A percentile compares a stretch with the other conserved stretches of the same genome.
Evolutionary conservation across 2,329 filamentous ascomycete genomes (phyloP).

Genomic region (Hypoxylon sp.): DNA sequence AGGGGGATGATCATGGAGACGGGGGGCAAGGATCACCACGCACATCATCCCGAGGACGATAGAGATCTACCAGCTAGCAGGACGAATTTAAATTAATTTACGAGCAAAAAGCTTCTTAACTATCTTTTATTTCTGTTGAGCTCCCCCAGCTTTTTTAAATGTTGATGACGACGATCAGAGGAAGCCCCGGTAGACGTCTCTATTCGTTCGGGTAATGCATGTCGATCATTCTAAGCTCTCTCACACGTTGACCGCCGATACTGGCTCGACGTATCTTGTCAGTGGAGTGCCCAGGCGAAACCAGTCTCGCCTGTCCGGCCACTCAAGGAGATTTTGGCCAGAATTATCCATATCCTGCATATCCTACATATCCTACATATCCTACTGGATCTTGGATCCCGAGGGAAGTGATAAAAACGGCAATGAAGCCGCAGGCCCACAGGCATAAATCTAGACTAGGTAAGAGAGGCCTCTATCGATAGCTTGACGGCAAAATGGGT

Average conservation of each 20-base stretch:
- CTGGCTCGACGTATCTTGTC: conserved; percentile 41
- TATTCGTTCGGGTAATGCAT: conserved; percentile 27
- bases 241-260: conserved; percentile 49
- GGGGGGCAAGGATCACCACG: conserved; percentile 40
- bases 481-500: conserved; percentile 20
- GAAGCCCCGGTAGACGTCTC: conserved; percentile 10
- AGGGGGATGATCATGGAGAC: conserved; percentile 41
- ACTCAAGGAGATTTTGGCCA: conserved; percentile 30
- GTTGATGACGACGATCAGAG: conserved; percentile 18
- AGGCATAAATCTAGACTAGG: conserved; percentile 11
- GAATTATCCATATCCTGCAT: not conserved
- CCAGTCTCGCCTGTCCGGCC: conserved; percentile 5
- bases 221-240: conserved; percentile 43
- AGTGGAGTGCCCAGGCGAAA: conserved; percentile 30
- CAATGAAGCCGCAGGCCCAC: conserved; percentile 24
- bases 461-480: conserved; percentile 28
- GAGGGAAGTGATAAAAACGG: conserved; percentile 25
- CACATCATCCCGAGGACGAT: conserved; percentile 44
- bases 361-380: not conserved
- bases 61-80: conserved; percentile 35
- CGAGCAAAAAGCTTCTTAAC: conserved; percentile 11
- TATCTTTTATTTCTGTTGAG: conserved; percentile 9
- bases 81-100: conserved; percentile 10
- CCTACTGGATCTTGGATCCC: conserved; percentile 18
- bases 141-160: conserved; percentile 23